Evolutionary conservation across 441 rosid species (phyloP).

Genomic region (Adansonia rubrostipa): DNA sequence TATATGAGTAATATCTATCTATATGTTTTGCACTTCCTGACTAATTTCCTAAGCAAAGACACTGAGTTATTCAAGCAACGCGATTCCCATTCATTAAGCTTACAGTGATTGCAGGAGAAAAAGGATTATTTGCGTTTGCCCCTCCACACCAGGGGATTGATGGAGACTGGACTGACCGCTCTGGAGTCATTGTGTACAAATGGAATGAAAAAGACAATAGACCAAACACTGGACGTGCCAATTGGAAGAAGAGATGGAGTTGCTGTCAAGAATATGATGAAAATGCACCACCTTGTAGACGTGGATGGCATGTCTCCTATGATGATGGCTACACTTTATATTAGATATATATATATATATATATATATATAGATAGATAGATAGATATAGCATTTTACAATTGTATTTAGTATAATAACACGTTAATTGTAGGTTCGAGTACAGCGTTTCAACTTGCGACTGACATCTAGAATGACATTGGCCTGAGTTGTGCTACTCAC

Average conservation of each 20-base stretch:
- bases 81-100: background rate
- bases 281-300: conserved; percentile 55
- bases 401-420: too few relatives aligned
- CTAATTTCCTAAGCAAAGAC: background rate
- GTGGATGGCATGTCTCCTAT: conserved; percentile 56
- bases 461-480: too few relatives aligned
- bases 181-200: conserved; percentile 57
- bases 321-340: conserved; percentile 60
- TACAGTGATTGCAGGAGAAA: conserved; percentile 42
- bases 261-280: conserved; percentile 59
- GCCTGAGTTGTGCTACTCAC: too few relatives aligned
- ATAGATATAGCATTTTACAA: too few relatives aligned
- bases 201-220: conserved; percentile 54
- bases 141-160: conserved; percentile 70
- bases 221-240: conserved; percentile 52
- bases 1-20: background rate
- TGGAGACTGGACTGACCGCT: conserved; percentile 56
- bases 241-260: conserved; percentile 67
- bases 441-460: too few relatives aligned
- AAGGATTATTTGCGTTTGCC: conserved; percentile 53
- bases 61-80: background rate
- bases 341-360: conserved; percentile 11
- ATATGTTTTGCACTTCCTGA: background rate
- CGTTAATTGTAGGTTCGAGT: too few relatives aligned
- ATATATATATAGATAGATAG: too few relatives aligned